phyloP scores from a whole-genome alignment of 108 stramenopile genomes.

The Cyclotella baltica region DNA sequence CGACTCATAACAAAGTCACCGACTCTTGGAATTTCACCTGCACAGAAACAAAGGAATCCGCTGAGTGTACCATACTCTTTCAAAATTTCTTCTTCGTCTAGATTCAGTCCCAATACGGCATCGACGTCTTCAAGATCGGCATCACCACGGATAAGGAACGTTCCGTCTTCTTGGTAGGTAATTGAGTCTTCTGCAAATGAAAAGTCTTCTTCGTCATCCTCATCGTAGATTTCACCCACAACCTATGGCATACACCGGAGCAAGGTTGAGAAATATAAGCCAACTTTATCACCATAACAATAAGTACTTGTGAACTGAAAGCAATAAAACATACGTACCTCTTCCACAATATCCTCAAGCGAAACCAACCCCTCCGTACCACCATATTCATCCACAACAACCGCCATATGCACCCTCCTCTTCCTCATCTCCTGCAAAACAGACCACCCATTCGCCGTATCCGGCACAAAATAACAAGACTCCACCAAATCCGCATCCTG shows the following conservation, averaged over 20 bases:
- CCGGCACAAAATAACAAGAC: constrained; percentile 97
- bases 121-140: constrained; percentile 94
- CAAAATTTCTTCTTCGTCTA: constrained; percentile 88
- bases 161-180: constrained; percentile 86
- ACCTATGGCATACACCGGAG: constrained; percentile 31
- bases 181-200: constrained; percentile 91
- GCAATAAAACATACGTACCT: constrained; percentile 68
- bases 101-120: constrained; percentile 80
- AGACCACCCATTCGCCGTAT: constrained; percentile 96
- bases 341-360: constrained; percentile 96
- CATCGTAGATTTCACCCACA: constrained; percentile 91
- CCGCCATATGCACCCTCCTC: constrained; percentile 95
- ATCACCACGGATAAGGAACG: constrained; percentile 92
- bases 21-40: constrained; percentile 92
- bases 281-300: too few relatives aligned
- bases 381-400: constrained; percentile 98
- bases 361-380: constrained; percentile 97
- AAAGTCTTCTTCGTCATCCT: constrained; percentile 91
- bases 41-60: constrained; percentile 94
- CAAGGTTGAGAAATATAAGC: too few relatives aligned
- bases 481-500: constrained; percentile 88
- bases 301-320: too few relatives aligned
- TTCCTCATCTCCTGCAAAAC: constrained; percentile 97
- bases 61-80: constrained; percentile 92
- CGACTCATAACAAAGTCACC: constrained; percentile 92